Base-by-base conservation (phyloP, 2,329 filamentous ascomycete species). In the Coniosporium tulheliwenetii region DNA sequence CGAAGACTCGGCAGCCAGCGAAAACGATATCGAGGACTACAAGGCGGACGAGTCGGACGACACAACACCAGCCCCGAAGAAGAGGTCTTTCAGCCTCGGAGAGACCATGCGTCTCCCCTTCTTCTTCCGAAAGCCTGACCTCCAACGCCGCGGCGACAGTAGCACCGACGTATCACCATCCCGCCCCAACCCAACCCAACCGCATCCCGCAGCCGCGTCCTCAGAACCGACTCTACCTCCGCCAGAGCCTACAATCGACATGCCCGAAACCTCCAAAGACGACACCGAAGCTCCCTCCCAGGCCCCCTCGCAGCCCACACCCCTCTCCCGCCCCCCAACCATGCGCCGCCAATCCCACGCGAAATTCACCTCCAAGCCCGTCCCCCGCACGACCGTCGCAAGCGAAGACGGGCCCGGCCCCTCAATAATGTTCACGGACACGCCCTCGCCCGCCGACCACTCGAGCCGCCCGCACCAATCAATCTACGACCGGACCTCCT, bases 341-440 rank as follows among this genome's bases (percentile, higher is more conserved):
- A 71, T 71, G 2, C 62, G 70, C 5, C 68, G 75, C 40, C 64
- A 70, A 15, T 79, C 75, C 1, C 62, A 68, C 13, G 67, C 72
- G 36, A 74, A 75, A 32, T 89, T 89, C 55, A 80, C 78, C 0
- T 86, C 80, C 39, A 76, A 75, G 5, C 76, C 82, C 0, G 75
- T 84, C 1, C 84, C 83, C 0, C 75, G 81, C 47, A 79, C 82
- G 2, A 73, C 69, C 44, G 70, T 85, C 15, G 73, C 74, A 2
- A 65, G 67, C 1, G 74, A 81, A 44, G 81, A 80, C 42, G 75
- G 71, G 1, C 65, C 72, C 1, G 79, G 77, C 0, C 78, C 79
- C 1, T 79, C 71, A 1, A 86, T 93, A 46, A 83, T 82, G 72
- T 93, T 91, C 57, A 75, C 74, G 8, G 66, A 77, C 40, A 53